Evolutionary conservation across 208 protist species (phyloP).

Genomic region (Crithidia bombi): DNA sequence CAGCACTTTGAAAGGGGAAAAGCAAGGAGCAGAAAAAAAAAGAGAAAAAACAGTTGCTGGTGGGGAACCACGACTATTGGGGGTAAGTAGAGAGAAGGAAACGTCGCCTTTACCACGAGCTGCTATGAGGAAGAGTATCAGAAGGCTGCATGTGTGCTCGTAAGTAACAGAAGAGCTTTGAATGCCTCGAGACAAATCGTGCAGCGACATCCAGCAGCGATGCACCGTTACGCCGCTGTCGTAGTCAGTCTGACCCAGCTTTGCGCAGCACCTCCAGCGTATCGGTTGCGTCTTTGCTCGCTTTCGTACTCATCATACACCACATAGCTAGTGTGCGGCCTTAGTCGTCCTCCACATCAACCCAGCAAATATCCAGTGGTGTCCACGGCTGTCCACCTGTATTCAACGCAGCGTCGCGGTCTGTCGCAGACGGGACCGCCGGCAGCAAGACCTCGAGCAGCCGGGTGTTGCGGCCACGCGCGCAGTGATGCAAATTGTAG

Average conservation of each 20-base stretch:
- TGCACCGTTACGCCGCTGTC: constrained; percentile 25
- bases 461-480: constrained; percentile 30
- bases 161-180: constrained; percentile 31
- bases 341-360: constrained; percentile 53
- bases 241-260: constrained; percentile 52
- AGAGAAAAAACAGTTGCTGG: constrained; percentile 5
- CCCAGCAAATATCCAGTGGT: constrained; percentile 12
- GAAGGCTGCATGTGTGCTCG: constrained; percentile 1
- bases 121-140: too few species aligned
- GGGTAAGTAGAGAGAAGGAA: background rate
- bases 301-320: constrained; percentile 40
- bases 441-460: constrained; percentile 43
- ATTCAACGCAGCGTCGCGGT: background rate
- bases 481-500: constrained; percentile 66
- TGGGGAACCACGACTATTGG: too few species aligned
- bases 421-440: background rate
- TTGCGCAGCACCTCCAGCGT: constrained; percentile 40
- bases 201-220: constrained; percentile 35
- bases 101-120: background rate
- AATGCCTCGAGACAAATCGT: constrained; percentile 26
- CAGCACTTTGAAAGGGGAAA: background rate
- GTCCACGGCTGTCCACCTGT: background rate
- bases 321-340: constrained; percentile 59
- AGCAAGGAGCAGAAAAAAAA: constrained; percentile 8
- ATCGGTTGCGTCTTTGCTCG: constrained; percentile 26